A percentile compares a stretch with the other conserved stretches of the same genome.
These are phyloP conservation scores for Bauhinia variegata DNA, from an alignment of 306 rosid genomes.

Conservation along the genomic window DNA sequence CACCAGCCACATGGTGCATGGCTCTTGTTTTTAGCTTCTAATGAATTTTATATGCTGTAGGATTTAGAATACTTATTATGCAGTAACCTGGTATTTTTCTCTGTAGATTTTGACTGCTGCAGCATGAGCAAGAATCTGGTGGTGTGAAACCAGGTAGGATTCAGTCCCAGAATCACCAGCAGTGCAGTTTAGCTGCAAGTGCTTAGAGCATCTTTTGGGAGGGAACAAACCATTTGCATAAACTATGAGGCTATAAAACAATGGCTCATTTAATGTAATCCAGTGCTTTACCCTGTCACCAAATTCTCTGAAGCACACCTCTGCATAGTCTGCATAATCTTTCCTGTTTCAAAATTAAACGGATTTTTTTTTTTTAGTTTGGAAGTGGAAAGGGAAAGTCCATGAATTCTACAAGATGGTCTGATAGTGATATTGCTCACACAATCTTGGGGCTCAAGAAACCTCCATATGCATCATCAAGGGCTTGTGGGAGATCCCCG, in stretches of 20 bases:
- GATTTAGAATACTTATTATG: not conserved
- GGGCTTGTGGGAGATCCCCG: slow-evolving; percentile 64
- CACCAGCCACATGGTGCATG: slow-evolving; percentile 7
- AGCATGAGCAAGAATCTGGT: slow-evolving; percentile 47
- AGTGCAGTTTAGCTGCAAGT: slow-evolving; percentile 40
- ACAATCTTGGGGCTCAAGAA: slow-evolving; percentile 53
- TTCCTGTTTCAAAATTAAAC: slow-evolving; percentile 39
- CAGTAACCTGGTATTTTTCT: slow-evolving; percentile 42
- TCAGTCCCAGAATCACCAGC: slow-evolving; percentile 51
- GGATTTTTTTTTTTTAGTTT: slow-evolving; percentile 13
- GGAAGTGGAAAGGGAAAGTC: not conserved
- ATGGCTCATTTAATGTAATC: slow-evolving; percentile 74
- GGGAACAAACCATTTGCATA: slow-evolving; percentile 52
- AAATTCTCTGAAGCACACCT: slow-evolving; percentile 64
- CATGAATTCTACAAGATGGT: slow-evolving; percentile 6
- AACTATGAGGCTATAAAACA: slow-evolving; percentile 35
- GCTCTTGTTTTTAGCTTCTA: slow-evolving; percentile 8
- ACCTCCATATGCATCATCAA: slow-evolving; percentile 63
- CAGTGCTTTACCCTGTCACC: slow-evolving; percentile 77
- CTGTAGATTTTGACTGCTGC: slow-evolving; percentile 41
- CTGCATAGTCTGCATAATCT: slow-evolving; percentile 59
- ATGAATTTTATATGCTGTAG: not conserved
- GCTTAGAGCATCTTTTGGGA: slow-evolving; percentile 58
- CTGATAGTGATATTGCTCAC: slow-evolving; percentile 40
- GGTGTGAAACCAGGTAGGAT: slow-evolving; percentile 45